Percentiles rank a stretch among this genome's conserved stretches.
These are phyloP conservation scores for Corylus heterophylla DNA, from an alignment of 306 rosid genomes.

Conservation along the genomic window DNA sequence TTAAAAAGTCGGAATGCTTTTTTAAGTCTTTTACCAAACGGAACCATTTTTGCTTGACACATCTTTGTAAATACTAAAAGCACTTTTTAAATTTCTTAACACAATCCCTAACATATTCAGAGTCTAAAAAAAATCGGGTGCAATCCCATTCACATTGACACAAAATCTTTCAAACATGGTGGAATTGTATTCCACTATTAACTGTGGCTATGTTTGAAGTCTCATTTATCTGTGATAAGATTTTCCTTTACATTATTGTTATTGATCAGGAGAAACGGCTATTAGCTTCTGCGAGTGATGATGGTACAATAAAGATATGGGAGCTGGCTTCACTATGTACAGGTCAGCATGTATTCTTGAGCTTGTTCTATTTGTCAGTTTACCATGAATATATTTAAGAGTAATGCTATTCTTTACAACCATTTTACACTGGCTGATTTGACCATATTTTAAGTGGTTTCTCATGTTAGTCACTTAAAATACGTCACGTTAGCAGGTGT, in stretches of 20 bases:
- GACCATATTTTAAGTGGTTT: no score
- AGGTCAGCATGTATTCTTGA: neutral
- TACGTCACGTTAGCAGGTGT: no score
- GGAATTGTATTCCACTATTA: neutral
- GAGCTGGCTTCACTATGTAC: neutral
- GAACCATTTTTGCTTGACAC: no score
- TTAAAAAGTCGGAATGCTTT: no score
- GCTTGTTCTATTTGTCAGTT: neutral
- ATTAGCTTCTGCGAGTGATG: conserved; percentile 16
- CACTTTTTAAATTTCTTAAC: no score
- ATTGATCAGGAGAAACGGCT: neutral
- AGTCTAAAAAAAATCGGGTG: neutral
- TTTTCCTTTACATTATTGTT: neutral
- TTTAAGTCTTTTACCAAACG: no score
- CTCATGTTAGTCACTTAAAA: no score
- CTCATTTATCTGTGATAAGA: neutral
- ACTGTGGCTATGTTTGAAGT: neutral
- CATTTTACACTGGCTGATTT: no score
- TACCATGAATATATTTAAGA: neutral
- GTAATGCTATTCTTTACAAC: no score
- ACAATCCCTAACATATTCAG: no score
- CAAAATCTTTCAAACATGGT: neutral
- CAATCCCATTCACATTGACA: no score
- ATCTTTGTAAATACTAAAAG: no score
- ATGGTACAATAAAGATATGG: conserved; percentile 10